Conservation (phyloP, 805 yeast genomes). For the Kodamaea nitidulidarum region DNA sequence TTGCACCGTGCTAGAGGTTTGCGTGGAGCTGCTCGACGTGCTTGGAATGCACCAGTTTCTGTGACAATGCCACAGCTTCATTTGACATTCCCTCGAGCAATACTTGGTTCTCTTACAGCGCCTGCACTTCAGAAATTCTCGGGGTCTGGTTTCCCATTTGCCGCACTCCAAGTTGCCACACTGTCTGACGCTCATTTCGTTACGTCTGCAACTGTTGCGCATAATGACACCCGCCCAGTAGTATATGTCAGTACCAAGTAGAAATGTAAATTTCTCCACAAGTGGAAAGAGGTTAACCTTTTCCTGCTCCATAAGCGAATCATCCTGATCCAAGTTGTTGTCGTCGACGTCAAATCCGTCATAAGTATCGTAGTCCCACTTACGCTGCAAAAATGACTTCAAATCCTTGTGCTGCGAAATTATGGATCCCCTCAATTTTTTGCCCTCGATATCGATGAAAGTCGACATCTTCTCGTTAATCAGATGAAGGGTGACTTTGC, state of each 20-base stretch:
- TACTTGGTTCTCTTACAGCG: conserved; percentile 93
- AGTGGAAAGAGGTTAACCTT: conserved; percentile 75
- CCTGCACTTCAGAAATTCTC: conserved; percentile 92
- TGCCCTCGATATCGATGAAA: conserved; percentile 31
- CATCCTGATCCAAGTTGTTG: conserved; percentile 31
- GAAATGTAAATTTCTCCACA: conserved; percentile 82
- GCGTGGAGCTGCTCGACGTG: conserved; percentile 26
- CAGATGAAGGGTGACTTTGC: conserved; percentile 31
- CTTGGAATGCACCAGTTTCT: conserved; percentile 85
- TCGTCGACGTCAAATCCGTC: conserved; percentile 39
- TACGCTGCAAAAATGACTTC: conserved; percentile 25
- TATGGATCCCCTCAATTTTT: conserved; percentile 27
- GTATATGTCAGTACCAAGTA: conserved; percentile 72
- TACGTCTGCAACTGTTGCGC: conserved; percentile 91
- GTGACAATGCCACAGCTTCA: conserved; percentile 88
- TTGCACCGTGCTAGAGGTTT: conserved; percentile 12
- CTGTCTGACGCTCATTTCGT: conserved; percentile 80
- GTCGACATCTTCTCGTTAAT: conserved; percentile 31
- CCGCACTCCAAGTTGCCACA: conserved; percentile 94
- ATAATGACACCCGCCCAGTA: conserved; percentile 98
- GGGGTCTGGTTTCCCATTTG: conserved; percentile 84
- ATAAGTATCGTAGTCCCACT: conserved; percentile 41
- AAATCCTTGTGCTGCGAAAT: conserved; percentile 32
- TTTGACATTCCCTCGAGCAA: conserved; percentile 89
- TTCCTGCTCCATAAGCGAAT: conserved; percentile 43